Base-by-base conservation (phyloP, 345 rosid genomes). In the Linum usitatissimum region DNA sequence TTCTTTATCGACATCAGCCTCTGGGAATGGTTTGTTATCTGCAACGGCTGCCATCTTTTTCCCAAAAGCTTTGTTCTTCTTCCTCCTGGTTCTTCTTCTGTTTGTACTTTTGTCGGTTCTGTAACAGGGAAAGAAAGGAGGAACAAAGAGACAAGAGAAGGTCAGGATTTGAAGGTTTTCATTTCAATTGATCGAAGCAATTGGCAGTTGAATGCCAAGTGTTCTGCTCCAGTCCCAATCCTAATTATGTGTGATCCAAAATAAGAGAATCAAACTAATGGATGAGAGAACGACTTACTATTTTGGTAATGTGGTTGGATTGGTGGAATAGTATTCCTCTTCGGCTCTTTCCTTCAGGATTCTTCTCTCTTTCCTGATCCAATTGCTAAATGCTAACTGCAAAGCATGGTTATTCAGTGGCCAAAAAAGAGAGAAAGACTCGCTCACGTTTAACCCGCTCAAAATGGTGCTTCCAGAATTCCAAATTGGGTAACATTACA, bases 1-100 rank as follows among this genome's bases (percentile, higher is more conserved):
- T 63, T 74, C 86, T 17, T 64, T 61, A 21, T 64, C 60, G 21
- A 68, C 71, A 40, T 80, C 83, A 3, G 76, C 86, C 36, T 76
- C 81, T 6, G 87, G 87, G 75, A 81, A 74, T 58, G 70, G 15
- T 45, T 56, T 9, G 63, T 20, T 63, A 53, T 12, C 70, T 56
- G 60, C 28, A 54, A 68, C 69, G 5, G 71, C 65, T 72, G 70
- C 81, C 85, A 81, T 86, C 73, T 36, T 64, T 54, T 23, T 28
- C 40, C 2, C n/a, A n/a, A 2, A 48, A 40, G 38, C 14, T 20
- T 0, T 51, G 0, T 38, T 54, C 36, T 15, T 18, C 30, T 40
- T 39, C 39, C 18, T 38, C 5, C 7, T 19, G 36, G 19, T 62
- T 17, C 66, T 63, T 54, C 34, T 18, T 48, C 42, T 64, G 61